phyloP scores from a whole-genome alignment of 2,329 filamentous ascomycete genomes.

The Ceratocystis ficicola region DNA sequence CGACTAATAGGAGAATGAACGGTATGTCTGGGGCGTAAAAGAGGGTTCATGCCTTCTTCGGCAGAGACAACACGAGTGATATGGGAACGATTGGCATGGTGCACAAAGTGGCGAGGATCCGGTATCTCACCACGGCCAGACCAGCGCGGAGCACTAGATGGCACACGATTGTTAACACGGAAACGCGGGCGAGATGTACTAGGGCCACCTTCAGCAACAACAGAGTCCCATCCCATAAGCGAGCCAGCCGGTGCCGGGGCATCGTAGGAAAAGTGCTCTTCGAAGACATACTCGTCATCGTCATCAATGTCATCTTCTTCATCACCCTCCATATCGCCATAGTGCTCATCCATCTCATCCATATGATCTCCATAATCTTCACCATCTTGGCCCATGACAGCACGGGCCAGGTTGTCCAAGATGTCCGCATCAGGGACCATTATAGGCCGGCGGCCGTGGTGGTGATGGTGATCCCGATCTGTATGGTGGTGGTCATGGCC shows the following conservation, averaged over 20 bases:
- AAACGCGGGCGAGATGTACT: constrained; percentile 35
- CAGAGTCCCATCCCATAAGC: constrained; percentile 45
- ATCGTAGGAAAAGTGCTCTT: constrained; percentile 42
- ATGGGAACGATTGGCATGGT: constrained; percentile 9
- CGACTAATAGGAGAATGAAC: constrained; percentile 39
- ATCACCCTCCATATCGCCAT: constrained; percentile 33
- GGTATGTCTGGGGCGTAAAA: constrained; percentile 54
- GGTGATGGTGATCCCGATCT: constrained; percentile 15
- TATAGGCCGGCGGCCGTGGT: constrained; percentile 21
- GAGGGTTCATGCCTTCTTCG: constrained; percentile 78
- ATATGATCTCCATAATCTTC: constrained; percentile 44
- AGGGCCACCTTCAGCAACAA: constrained; percentile 25
- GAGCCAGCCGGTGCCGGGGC: constrained; percentile 36
- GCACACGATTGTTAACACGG: constrained; percentile 13
- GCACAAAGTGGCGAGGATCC: constrained; percentile 6
- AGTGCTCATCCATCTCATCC: constrained; percentile 41
- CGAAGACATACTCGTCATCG: constrained; percentile 53
- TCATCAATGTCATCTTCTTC: constrained; percentile 58
- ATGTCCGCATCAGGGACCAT: constrained; percentile 35
- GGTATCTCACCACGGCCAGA: constrained; percentile 7
- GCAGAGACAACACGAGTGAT: constrained; percentile 31
- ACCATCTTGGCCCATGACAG: constrained; percentile 36
- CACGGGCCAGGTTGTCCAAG: constrained; percentile 45
- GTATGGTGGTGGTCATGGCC: constrained; percentile 18
- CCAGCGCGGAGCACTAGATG: constrained; percentile 12